Base-by-base conservation (phyloP, 441 rosid genomes). In the Croton setiger region DNA sequence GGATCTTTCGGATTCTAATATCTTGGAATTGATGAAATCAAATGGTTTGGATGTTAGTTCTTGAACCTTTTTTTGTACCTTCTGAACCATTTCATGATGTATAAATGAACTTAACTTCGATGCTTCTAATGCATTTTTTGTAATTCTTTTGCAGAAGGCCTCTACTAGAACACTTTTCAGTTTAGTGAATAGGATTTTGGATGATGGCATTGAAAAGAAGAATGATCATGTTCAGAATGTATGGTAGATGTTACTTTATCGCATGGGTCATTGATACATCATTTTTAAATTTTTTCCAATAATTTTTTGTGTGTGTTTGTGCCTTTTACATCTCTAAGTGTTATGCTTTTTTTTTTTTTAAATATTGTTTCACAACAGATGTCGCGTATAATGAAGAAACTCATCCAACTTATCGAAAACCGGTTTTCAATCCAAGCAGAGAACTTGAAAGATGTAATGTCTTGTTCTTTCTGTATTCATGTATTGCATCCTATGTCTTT, bases 181-280 rank as follows among this genome's bases (percentile, higher is more conserved):
- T 77, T 76, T 83, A 58, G 79, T 83, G 76, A 85, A 82, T 57
- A 80, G 68, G 80, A 86, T 91, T 75, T 77, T 93, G 77, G 96
- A 88, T 73, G 98, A 87, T 74, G 83, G 83, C 75, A 67, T 81
- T 59, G 90, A 83, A 77, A 85, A 82, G 74, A 87, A 85, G 79
- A 86, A 83, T 72, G 92, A 90, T 63, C 88, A 85, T 49, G 67
- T 88, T 53, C 84, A 88, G 78, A 84, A 89, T 75, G 98, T 96
- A 85, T 72, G 98, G 35, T 71, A 66, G 48, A 72, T 71, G 61
- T 62, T 69, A 63, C 49, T 70, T 27, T 43, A 54, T 48, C 55
- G 45, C 41, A 51, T 59, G 36, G 41, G 41, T 23, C 47, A 58
- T 72, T 57, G 37, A 69, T 63, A 60, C 17, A 8, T 68, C 59